Evolutionary conservation across 805 yeast species (phyloP).

Genomic region (Wickerhamiella alocasiicola): DNA sequence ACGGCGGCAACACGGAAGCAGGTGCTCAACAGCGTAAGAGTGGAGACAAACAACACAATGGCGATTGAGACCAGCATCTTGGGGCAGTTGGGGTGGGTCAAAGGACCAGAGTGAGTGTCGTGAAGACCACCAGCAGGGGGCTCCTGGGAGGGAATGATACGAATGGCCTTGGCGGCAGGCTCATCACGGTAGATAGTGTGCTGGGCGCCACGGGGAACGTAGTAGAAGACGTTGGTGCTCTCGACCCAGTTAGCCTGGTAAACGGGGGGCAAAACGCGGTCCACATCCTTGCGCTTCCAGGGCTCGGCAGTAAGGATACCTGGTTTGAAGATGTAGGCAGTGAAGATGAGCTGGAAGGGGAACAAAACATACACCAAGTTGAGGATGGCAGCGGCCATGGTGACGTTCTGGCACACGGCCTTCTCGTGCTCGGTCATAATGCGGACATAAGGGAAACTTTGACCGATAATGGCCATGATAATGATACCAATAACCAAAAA

Average conservation of each 20-base stretch:
- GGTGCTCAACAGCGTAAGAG: constrained; percentile 22
- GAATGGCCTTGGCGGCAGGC: constrained; percentile 34
- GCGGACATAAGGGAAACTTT: constrained; percentile 47
- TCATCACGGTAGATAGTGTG: constrained; percentile 31
- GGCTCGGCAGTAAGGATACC: constrained; percentile 31
- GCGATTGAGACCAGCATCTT: constrained; percentile 33
- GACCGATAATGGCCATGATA: constrained; percentile 56
- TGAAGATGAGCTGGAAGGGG: constrained; percentile 37
- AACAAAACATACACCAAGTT: constrained; percentile 41
- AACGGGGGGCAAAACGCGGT: constrained; percentile 25
- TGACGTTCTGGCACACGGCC: constrained; percentile 42
- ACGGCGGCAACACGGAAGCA: constrained; percentile 26
- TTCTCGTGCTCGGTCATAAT: constrained; percentile 36
- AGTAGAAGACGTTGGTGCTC: constrained; percentile 46
- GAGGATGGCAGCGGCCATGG: constrained; percentile 39
- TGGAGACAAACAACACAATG: constrained; percentile 18
- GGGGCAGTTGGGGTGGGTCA: constrained; percentile 25
- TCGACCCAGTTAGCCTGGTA: constrained; percentile 70
- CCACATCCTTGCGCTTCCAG: constrained; percentile 26
- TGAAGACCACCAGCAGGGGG: constrained; percentile 31
- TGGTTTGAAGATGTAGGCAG: constrained; percentile 46
- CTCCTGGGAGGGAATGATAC: constrained; percentile 50
- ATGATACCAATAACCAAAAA: constrained; percentile 43
- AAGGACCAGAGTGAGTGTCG: constrained; percentile 36
- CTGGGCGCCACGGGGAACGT: constrained; percentile 41